Percentiles rank a stretch among this genome's conserved stretches.
phyloP scores from a whole-genome alignment of 2,329 filamentous ascomycete species.

The Acephala macrosclerotiorum region DNA sequence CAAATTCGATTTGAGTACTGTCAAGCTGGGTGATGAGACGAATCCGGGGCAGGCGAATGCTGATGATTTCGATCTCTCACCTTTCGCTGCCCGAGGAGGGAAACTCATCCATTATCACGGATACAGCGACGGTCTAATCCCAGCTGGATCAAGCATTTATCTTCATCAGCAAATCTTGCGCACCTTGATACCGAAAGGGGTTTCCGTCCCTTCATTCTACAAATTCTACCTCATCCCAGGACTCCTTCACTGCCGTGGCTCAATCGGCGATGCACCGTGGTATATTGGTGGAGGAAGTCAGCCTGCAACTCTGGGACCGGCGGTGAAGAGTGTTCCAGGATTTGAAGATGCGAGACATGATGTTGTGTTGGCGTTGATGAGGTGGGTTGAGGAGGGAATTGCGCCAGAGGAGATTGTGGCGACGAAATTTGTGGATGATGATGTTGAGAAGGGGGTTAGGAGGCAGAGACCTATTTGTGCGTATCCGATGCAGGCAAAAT shows the following conservation, averaged over 20 bases:
- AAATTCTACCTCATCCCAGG: slow-evolving; percentile 59
- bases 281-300: slow-evolving; percentile 47
- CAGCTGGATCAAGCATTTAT: slow-evolving; percentile 57
- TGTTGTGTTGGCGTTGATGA: slow-evolving; percentile 56
- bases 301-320: slow-evolving; percentile 40
- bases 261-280: slow-evolving; percentile 50
- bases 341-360: slow-evolving; percentile 53
- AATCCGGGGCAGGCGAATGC: slow-evolving; percentile 59
- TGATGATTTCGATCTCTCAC: slow-evolving; percentile 53
- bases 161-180: slow-evolving; percentile 57
- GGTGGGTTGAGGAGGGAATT: slow-evolving; percentile 55
- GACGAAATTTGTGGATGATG: slow-evolving; percentile 50
- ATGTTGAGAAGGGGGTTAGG: slow-evolving; percentile 47
- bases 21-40: slow-evolving; percentile 40
- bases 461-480: slow-evolving; percentile 56
- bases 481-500: slow-evolving; percentile 32
- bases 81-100: slow-evolving; percentile 49
- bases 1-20: slow-evolving; percentile 48
- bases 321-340: slow-evolving; percentile 48
- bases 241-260: slow-evolving; percentile 54
- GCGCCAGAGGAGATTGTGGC: slow-evolving; percentile 45
- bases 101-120: slow-evolving; percentile 36
- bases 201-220: slow-evolving; percentile 51
- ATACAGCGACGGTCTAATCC: slow-evolving; percentile 54
- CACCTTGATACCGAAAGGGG: slow-evolving; percentile 47